Conservation (phyloP, 2,329 filamentous ascomycete species). For the Alternaria sp. region DNA sequence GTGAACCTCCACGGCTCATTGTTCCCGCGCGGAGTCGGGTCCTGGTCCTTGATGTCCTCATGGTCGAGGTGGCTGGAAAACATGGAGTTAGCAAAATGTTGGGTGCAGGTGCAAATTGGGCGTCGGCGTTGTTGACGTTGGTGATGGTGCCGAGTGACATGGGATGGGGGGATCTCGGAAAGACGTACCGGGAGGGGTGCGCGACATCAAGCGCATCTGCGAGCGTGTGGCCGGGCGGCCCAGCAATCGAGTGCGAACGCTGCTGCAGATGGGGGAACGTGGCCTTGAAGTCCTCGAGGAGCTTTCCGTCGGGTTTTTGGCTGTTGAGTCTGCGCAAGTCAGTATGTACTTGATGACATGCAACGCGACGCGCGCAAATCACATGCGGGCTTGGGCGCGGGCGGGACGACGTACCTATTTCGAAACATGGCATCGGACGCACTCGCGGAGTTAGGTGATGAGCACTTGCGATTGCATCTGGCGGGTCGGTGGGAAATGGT, state of each 20-base stretch:
- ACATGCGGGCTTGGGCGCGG: conserved; percentile 17
- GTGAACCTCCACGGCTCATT: conserved; percentile 88
- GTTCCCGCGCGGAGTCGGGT: conserved; percentile 80
- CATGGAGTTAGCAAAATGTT: neutral
- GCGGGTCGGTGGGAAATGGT: neutral
- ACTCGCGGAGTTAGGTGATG: conserved; percentile 6
- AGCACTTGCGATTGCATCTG: conserved; percentile 6
- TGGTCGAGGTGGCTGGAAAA: conserved; percentile 51
- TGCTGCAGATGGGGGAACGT: conserved; percentile 74
- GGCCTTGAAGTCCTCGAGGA: conserved; percentile 83
- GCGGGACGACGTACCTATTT: conserved; percentile 50
- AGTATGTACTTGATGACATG: conserved; percentile 4
- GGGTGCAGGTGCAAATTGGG: neutral
- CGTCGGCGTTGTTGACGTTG: neutral
- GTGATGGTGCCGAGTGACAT: conserved; percentile 10
- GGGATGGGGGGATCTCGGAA: conserved; percentile 9
- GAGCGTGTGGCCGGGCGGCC: conserved; percentile 53
- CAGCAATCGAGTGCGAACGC: conserved; percentile 52
- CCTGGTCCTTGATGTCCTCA: conserved; percentile 72
- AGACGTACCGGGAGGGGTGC: conserved; percentile 52
- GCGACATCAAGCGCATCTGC: conserved; percentile 56
- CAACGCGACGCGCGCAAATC: conserved; percentile 39
- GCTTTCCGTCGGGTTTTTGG: conserved; percentile 84
- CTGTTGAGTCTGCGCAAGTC: conserved; percentile 67
- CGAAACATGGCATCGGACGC: conserved; percentile 49